These are phyloP conservation scores for Phytomonas sp. DNA, from an alignment of 208 protist genomes.

Conservation along the genomic window DNA sequence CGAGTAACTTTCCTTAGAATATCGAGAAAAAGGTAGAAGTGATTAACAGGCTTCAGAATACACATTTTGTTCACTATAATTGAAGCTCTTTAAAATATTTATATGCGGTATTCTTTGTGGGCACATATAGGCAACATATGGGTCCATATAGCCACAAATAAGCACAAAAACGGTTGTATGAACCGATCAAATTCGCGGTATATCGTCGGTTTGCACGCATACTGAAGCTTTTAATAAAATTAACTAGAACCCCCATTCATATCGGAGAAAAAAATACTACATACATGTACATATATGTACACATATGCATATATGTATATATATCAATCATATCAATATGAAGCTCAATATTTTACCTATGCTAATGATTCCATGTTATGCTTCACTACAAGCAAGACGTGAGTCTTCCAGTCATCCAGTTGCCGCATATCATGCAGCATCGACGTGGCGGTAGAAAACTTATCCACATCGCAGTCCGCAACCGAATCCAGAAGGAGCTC, in stretches of 20 bases:
- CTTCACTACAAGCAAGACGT: slow-evolving; percentile 74
- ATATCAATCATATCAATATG: slow-evolving; percentile 4
- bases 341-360: slow-evolving; percentile 14
- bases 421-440: slow-evolving; percentile 64
- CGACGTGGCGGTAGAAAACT: slow-evolving; percentile 71
- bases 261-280: neutral
- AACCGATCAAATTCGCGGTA: neutral
- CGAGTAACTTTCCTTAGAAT: neutral
- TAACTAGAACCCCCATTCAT: neutral
- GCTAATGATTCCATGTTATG: slow-evolving; percentile 76
- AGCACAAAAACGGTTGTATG: neutral
- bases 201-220: neutral
- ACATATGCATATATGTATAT: slow-evolving; percentile 7
- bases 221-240: neutral
- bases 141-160: neutral
- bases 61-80: neutral
- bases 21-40: neutral
- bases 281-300: slow-evolving; percentile 1
- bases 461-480: slow-evolving; percentile 55
- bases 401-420: slow-evolving; percentile 83
- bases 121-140: neutral
- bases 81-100: neutral
- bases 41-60: neutral
- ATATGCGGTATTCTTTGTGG: neutral
- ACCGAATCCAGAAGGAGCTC: slow-evolving; percentile 62